Evolutionary conservation across 768 basidiomycete species (phyloP).

Genomic region (Trichaptum fuscoviolaceum): DNA sequence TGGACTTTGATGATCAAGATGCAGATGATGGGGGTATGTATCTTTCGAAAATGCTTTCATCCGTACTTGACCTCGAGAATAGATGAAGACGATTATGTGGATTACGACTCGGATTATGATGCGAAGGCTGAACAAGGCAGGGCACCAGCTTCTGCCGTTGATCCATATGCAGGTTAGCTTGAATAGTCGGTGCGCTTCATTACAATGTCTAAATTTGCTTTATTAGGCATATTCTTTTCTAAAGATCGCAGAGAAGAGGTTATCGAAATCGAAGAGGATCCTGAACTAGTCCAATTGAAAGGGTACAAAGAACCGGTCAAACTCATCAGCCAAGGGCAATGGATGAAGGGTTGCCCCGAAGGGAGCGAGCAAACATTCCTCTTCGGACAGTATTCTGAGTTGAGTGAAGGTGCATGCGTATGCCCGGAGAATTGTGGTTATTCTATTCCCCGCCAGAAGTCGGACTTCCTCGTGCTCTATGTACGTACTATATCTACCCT

Average conservation of each 20-base stretch:
- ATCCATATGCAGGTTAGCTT: slow-evolving; percentile 79
- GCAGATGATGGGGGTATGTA: slow-evolving; percentile 40
- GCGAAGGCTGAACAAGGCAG: slow-evolving; percentile 34
- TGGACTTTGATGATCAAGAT: slow-evolving; percentile 41
- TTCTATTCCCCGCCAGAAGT: slow-evolving; percentile 53
- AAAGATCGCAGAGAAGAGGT: slow-evolving; percentile 90
- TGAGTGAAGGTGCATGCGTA: slow-evolving; percentile 53
- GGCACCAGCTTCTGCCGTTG: slow-evolving; percentile 49
- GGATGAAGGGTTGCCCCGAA: slow-evolving; percentile 98
- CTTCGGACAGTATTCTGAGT: slow-evolving; percentile 76
- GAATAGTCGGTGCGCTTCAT: background rate
- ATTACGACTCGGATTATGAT: slow-evolving; percentile 82
- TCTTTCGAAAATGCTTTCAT: slow-evolving; percentile 1
- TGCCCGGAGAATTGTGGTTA: slow-evolving; percentile 78
- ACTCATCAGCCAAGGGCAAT: slow-evolving; percentile 83
- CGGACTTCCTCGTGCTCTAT: slow-evolving; percentile 78
- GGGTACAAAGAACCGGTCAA: slow-evolving; percentile 37
- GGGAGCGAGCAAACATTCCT: slow-evolving; percentile 86
- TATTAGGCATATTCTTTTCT: slow-evolving; percentile 85
- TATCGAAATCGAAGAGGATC: slow-evolving; percentile 84
- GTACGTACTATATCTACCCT: slow-evolving; percentile 41
- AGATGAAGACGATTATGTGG: slow-evolving; percentile 54
- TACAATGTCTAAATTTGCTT: slow-evolving; percentile 10
- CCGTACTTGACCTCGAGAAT: background rate
- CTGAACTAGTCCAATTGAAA: slow-evolving; percentile 40